Evolutionary conservation across 441 rosid genomes (phyloP).

Genomic region (Geranium incanum): DNA sequence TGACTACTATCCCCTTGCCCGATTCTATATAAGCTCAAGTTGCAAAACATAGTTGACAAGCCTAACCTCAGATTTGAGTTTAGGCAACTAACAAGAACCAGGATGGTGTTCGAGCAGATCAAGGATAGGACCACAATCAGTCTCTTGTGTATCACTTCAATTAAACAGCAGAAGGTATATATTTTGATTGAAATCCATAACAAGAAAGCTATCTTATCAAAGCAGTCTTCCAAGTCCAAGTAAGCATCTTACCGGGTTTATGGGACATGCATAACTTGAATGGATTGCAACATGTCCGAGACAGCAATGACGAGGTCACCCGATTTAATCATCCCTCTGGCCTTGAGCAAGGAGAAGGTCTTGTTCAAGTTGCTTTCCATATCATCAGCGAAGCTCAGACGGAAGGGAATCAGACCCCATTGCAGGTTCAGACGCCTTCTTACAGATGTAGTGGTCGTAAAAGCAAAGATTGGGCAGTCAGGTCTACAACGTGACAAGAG

Average conservation of each 20-base stretch:
- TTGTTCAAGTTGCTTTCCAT: constrained; percentile 88
- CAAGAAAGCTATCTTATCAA: background rate
- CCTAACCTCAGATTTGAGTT: background rate
- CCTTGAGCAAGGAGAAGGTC: constrained; percentile 85
- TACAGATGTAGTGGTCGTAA: constrained; percentile 64
- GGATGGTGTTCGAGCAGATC: background rate
- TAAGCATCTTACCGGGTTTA: constrained; percentile 17
- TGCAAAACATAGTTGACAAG: background rate
- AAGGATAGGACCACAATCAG: background rate
- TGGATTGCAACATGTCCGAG: constrained; percentile 91
- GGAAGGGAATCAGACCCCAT: constrained; percentile 98
- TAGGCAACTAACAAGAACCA: background rate
- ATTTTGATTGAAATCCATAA: background rate
- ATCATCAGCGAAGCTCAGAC: constrained; percentile 80
- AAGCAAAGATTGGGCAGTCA: constrained; percentile 94
- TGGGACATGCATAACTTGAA: constrained; percentile 91
- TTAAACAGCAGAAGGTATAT: background rate
- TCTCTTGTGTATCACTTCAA: background rate
- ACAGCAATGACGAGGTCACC: constrained; percentile 94
- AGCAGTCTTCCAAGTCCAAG: background rate
- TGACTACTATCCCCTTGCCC: background rate
- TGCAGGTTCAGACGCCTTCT: constrained; percentile 83
- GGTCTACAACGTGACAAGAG: constrained; percentile 86
- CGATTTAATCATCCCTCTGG: constrained; percentile 96
- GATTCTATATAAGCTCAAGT: background rate